Conservation (phyloP, 495 filamentous ascomycete species). For the Penicillium fimorum region DNA sequence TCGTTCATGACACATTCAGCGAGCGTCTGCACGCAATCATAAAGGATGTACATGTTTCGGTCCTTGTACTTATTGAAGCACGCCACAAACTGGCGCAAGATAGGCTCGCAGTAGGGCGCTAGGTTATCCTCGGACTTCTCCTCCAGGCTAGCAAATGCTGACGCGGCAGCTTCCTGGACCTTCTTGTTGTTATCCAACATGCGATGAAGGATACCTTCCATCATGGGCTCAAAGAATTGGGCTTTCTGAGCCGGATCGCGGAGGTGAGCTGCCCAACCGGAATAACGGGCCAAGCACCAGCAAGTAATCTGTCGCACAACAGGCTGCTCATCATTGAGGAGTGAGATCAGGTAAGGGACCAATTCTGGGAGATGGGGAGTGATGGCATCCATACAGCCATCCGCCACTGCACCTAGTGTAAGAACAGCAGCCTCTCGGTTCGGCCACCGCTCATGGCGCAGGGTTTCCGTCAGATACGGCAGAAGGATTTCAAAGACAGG, state of each 20-base stretch:
- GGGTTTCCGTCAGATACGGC: slow-evolving; percentile 87
- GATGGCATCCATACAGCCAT: slow-evolving; percentile 89
- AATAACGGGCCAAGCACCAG: slow-evolving; percentile 95
- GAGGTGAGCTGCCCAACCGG: slow-evolving; percentile 84
- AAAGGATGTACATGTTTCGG: slow-evolving; percentile 97
- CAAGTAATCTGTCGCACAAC: slow-evolving; percentile 98
- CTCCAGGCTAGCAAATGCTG: slow-evolving; percentile 93
- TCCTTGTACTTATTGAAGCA: slow-evolving; percentile 97
- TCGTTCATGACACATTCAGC: slow-evolving; percentile 86
- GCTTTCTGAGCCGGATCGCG: slow-evolving; percentile 61
- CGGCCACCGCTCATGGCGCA: slow-evolving; percentile 86
- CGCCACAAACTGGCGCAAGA: slow-evolving; percentile 85
- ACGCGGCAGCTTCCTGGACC: slow-evolving; percentile 94
- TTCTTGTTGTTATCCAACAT: slow-evolving; percentile 98
- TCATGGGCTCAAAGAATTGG: slow-evolving; percentile 89
- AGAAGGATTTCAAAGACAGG: slow-evolving; percentile 88
- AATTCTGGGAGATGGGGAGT: slow-evolving; percentile 88
- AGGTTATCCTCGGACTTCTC: slow-evolving; percentile 83
- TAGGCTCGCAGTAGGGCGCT: slow-evolving; percentile 81
- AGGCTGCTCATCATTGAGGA: slow-evolving; percentile 81
- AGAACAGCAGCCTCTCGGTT: slow-evolving; percentile 93
- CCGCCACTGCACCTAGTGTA: slow-evolving; percentile 90
- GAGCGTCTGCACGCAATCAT: slow-evolving; percentile 97
- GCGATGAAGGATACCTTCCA: slow-evolving; percentile 90
- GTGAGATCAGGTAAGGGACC: slow-evolving; percentile 83